These are phyloP conservation scores for Elongisporangium undulatum DNA, from an alignment of 352 stramenopile species.

Conservation along the genomic window DNA sequence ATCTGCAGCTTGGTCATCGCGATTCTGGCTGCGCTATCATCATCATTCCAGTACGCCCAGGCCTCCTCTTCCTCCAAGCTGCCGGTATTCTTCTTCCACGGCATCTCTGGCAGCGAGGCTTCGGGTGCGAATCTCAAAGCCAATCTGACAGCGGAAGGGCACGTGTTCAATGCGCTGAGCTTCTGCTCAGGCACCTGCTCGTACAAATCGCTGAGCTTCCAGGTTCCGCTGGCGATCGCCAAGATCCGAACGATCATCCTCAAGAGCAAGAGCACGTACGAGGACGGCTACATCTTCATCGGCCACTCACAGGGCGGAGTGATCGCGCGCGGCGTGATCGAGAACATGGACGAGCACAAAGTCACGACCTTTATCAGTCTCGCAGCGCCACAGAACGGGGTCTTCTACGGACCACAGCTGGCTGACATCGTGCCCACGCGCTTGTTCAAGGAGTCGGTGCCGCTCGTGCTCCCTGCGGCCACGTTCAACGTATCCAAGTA, in stretches of 20 bases:
- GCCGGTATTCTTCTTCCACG: constrained; percentile 34
- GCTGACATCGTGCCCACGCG: constrained; percentile 10
- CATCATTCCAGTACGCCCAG: background rate
- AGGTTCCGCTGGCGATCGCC: constrained; percentile 16
- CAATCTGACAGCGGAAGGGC: constrained; percentile 20
- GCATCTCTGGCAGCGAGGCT: constrained; percentile 11
- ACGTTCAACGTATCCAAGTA: background rate
- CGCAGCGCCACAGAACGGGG: constrained; percentile 19
- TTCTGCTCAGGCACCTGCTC: constrained; percentile 22
- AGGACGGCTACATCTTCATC: constrained; percentile 33
- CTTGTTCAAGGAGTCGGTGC: background rate
- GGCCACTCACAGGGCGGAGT: constrained; percentile 25
- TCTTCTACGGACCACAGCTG: constrained; percentile 27
- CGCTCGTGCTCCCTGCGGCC: background rate
- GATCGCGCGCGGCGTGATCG: constrained; percentile 5
- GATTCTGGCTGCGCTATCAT: background rate
- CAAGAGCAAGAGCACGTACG: constrained; percentile 4
- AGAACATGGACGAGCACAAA: constrained; percentile 24
- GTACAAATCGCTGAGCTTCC: constrained; percentile 7
- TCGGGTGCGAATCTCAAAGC: constrained; percentile 11
- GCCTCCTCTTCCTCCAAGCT: constrained; percentile 11
- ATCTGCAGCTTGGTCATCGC: background rate
- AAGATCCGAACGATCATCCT: constrained; percentile 10
- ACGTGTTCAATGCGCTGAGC: constrained; percentile 20
- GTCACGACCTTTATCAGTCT: constrained; percentile 24